Evolutionary conservation across 148 eudicot species (phyloP).

Genomic region (Rhododendron simsii): DNA sequence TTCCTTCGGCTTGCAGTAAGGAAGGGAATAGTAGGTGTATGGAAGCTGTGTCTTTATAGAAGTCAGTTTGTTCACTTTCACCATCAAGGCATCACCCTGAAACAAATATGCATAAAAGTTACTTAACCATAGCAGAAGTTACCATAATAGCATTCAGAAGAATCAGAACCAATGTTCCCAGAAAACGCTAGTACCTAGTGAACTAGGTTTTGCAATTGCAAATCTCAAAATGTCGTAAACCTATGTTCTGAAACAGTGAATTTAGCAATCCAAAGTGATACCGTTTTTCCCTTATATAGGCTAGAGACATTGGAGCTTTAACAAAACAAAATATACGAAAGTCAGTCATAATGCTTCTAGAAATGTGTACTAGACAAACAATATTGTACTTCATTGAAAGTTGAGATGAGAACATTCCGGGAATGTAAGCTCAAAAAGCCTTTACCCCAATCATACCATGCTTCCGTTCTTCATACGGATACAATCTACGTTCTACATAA

Average conservation of each 20-base stretch:
- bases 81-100: not conserved
- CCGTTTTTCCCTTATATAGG: not conserved
- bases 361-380: not conserved
- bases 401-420: not conserved
- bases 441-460: not conserved
- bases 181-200: not conserved
- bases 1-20: not conserved
- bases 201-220: not conserved
- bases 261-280: not conserved
- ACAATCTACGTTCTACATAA: not conserved
- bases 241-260: too few species aligned
- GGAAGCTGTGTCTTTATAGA: constrained; percentile 6
- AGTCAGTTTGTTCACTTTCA: constrained; percentile 9
- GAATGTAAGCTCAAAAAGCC: too few species aligned
- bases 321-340: not conserved
- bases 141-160: not conserved
- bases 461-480: not conserved
- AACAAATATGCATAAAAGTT: not conserved
- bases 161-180: not conserved
- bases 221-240: not conserved
- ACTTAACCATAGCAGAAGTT: too few species aligned
- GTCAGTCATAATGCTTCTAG: not conserved
- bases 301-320: not conserved
- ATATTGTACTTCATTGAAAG: not conserved
- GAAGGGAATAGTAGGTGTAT: not conserved